Evolutionary conservation across 2,329 filamentous ascomycete genomes (phyloP), one percentile per base, ranked within the genome.

Genomic region (Aureobasidium sp.): DNA sequence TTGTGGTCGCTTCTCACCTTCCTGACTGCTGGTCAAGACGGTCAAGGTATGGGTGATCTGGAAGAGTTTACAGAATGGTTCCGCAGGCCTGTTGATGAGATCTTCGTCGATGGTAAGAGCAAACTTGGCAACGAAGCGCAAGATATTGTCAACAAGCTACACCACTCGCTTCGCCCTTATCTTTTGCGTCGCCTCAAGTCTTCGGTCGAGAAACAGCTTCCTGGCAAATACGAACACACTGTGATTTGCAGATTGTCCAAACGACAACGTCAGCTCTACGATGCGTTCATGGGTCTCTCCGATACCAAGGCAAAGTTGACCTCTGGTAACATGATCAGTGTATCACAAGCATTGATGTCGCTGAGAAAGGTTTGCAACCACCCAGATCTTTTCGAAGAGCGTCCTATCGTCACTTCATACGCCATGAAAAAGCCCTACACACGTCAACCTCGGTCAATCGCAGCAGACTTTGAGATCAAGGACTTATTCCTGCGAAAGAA

Each of bases 161-260:
- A 99, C 77, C 91, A 95, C 67, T 91, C 97, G 25, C 80, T 99
- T 11, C 86, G 95, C 1, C 94, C 94, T 0, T 97, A 97, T 70
- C 82, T 99, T 12, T 81, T 99, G 7, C 87, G 94, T 57, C 86
- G 94, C 62, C 79, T 99, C 62, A 99, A 99, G 76, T 89, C 91
- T 48, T 94, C 99, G 71, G 94, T 99, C 6, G 95, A 99, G 77
- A 97, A 97, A 77, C 94, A 99, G 73, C 96, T 99, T 90, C 94
- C 95, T 0, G 92, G 86, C 64, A 99, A 99, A 74, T 96, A 96
- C 71, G 95, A 99, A 74, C 92, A 97, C 70, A 91, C 99, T 22
- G 90, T 97, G 66, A 92, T 96, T 70, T 99, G 94, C 74, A 89
- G 93, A 48, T 80, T 99, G 5, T 97, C 93, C 7, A 97, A 97